Evolutionary conservation across 805 yeast genomes (phyloP), one percentile per base, ranked within the genome.

Genomic region (Vanderwaltozyma tropicalis): DNA sequence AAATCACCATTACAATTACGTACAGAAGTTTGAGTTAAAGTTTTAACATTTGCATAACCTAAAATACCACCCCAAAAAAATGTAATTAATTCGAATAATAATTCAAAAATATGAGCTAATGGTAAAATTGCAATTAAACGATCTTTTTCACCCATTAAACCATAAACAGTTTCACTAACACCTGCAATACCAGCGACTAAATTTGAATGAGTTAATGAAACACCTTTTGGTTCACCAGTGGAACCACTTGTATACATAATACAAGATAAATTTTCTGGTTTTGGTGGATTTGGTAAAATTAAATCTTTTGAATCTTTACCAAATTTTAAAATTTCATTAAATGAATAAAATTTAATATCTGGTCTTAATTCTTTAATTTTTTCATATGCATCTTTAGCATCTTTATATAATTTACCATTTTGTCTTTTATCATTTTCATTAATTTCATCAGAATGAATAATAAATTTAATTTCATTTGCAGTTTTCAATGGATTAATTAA

Each of bases 41-140:
- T 89, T 67, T 87, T 87, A 45, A 89, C 96, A 50, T 70, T 78
- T 35, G 95, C 97, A 65, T 92, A 92, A 49, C 97, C 97, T 32
- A 83, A 61, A 39, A 74, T 61, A 39, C 83, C 80, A 58, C 97
- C 97, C 97, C 96, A 92, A 68, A 76, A 78, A 49, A 92, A 74
- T 27, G 74, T 55, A 22, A 75, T 61, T 53, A 87, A 67, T 67
- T 92, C 98, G 47, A 92, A 87, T 4, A 76, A 85, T 62, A 86
- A 69, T 67, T 92, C 98, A 50, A 92, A 84, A 50, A 92, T 92
- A 57, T 92, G 98, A 8, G 98, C 98, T 54, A 92, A 72, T 11
- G 98, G 98, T 58, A 92, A 73, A 61, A 89, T 88, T 14, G 88
- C 80, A 61, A 92, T 76, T 45, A 89, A 66, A 48, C 86, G 72